Evolutionary conservation across 148 eudicot genomes (phyloP), one percentile per base, ranked within the genome.

Genomic region (Heliamphora exappendiculata): DNA sequence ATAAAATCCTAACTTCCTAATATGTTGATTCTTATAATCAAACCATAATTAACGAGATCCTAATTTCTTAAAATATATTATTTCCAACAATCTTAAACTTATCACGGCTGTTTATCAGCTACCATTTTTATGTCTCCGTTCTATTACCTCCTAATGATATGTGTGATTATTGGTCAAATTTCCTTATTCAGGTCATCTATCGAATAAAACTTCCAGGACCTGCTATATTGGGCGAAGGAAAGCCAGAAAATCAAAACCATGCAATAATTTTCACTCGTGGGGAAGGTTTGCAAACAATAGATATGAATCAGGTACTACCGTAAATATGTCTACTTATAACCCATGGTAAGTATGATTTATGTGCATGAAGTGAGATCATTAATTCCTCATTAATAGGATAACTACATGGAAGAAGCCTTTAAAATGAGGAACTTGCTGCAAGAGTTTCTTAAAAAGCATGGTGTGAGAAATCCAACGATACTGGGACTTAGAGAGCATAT

Each of bases 391-490:
- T 44, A 37, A 65, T 68, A 89, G 93, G 93, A 89, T 71, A 89
- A 89, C 77, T 89, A 89, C 85, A 87, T 89, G 90, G 93, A 89
- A 80, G 93, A 89, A 78, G 93, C 93, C 78, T 83, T 89, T 44
- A 89, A 89, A 79, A 87, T 89, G 91, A 87, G 93, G 75, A 89
- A 89, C 80, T 67, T 89, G 74, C 83, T 89, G 65, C 82, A 89
- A 89, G 93, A 89, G 70, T 89, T 89, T 75, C 85, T 82, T 16
- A 79, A 36, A 64, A 76, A 75, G 75, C 87, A 86, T 80, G 93
- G 93, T 10, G 89, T 86, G 59, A 79, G 88, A 77, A 73, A 74
- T 39, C 93, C 93, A 41, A 89, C 93, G 42, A 89, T 89, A 77
- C 85, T 89, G 63, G 93, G 93, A 64, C 82, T 89, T 34, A 82